Base-by-base conservation (phyloP, 176 grass and related monocot species). In the Musa beccarii region DNA sequence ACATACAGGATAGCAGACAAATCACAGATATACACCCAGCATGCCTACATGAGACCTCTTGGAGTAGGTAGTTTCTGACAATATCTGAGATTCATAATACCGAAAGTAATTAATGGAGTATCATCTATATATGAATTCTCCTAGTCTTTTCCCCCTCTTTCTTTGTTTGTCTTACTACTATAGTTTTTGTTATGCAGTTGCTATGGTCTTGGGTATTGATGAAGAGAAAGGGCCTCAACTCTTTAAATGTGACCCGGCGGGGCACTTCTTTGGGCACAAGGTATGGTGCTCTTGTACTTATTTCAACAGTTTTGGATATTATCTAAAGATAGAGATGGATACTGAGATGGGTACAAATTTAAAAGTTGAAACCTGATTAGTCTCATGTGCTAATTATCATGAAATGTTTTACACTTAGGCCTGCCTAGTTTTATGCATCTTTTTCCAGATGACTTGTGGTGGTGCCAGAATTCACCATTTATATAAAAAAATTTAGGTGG, bases 31-130 rank as follows among this genome's bases (percentile, higher is more conserved):
- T 99, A 99, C 79, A 99, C 96, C 9, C 96, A 99, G 23, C 96
- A 99, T 86, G 91, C 91, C 9, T 99, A 99, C 69, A 99, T 99
- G 96, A 91, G 96, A 69, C 96, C 96, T 68, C 91, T 99, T 61
- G 96, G 96, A 83, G 75, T 99, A 78, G 96, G 96, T 99, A 81
- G 88, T 86, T 77, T 25, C 54, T 51, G 26, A 2, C 12, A 12
- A 21, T 51, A 6, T 26, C 13, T 71, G 16, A 59, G 23, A 14
- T 49, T 50, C n/a, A 50, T 0, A 71, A 62, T 16, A 13, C 51
- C 51, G 28, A 61, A 14, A 61, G 53, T 12, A 49, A 21, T 59
- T 73, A 51, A n/a, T 53, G 12, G 15, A 19, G 6, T 34, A 53
- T 80, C 43, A 23, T 72, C 28, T 8, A 17, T 11, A 72, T 53